Evolutionary conservation across 1,284 basidiomycete species (phyloP).

Genomic region (Trichosporon faecale): DNA sequence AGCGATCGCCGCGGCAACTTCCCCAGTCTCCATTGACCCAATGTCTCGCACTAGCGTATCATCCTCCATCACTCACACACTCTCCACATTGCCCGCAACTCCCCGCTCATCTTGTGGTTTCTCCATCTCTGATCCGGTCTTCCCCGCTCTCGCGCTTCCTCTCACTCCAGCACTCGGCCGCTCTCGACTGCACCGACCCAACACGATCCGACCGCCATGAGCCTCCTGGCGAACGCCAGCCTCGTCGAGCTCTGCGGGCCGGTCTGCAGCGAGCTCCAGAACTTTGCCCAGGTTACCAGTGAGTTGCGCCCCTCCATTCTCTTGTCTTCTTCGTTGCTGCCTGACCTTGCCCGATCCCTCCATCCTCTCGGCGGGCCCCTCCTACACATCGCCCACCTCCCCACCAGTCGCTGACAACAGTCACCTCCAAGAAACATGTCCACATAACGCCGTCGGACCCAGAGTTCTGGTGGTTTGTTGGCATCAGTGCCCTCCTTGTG

Average conservation of each 20-base stretch:
- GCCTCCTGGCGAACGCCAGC: neutral
- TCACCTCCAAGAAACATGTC: constrained; percentile 29
- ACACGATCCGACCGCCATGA: neutral
- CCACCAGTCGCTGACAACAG: constrained; percentile 12
- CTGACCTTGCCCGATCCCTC: too few relatives aligned
- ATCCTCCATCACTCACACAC: neutral
- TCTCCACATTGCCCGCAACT: neutral
- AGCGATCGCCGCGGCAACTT: neutral
- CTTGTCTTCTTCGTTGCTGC: too few relatives aligned
- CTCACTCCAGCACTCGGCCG: neutral
- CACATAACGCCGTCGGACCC: constrained; percentile 37
- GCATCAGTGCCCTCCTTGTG: constrained; percentile 31
- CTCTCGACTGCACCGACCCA: neutral
- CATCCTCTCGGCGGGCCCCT: too few relatives aligned
- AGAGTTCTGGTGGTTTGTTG: constrained; percentile 40
- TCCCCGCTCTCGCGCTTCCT: neutral
- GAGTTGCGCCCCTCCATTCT: neutral
- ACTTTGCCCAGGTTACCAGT: neutral
- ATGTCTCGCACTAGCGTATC: neutral
- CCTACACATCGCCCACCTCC: neutral
- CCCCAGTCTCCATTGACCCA: neutral
- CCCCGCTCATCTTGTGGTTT: neutral
- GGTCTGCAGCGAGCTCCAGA: neutral
- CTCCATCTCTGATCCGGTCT: neutral
- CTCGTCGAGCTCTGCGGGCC: neutral